Conservation (phyloP, 495 filamentous ascomycete genomes). For the Daldinia concentrica region DNA sequence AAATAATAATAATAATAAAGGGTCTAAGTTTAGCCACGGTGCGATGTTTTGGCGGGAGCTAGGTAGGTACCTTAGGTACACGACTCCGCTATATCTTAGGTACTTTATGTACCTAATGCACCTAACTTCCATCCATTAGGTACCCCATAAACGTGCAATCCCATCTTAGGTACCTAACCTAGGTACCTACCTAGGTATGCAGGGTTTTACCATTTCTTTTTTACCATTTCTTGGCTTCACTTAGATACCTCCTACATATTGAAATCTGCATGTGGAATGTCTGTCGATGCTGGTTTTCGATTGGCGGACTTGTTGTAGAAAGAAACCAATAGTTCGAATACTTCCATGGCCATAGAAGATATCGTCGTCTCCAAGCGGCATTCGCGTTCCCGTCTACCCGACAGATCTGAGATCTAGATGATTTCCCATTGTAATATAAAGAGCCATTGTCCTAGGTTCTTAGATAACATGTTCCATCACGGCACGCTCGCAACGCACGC, state of each 20-base stretch:
- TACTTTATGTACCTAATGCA: too few relatives aligned
- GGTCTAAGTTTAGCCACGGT: neutral
- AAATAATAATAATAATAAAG: too few relatives aligned
- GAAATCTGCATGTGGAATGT: neutral
- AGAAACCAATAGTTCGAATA: slow-evolving; percentile 12
- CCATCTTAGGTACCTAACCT: too few relatives aligned
- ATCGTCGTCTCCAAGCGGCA: slow-evolving; percentile 11
- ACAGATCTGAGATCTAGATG: neutral
- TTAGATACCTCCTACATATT: neutral
- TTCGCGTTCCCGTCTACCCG: neutral
- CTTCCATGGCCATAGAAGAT: slow-evolving; percentile 6
- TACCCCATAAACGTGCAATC: too few relatives aligned
- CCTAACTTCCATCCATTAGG: too few relatives aligned
- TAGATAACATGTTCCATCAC: neutral
- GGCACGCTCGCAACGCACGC: neutral
- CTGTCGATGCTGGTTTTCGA: neutral
- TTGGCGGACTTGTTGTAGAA: slow-evolving; percentile 13
- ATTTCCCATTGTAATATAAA: neutral
- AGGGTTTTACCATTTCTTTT: too few relatives aligned
- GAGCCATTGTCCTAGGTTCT: neutral
- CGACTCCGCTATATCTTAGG: neutral
- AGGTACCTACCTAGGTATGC: too few relatives aligned
- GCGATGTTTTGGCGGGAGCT: neutral
- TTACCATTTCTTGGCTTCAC: slow-evolving; percentile 2
- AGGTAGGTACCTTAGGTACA: neutral